phyloP scores from a whole-genome alignment of 2,329 filamentous ascomycete genomes.

The Fusarium redolens region DNA sequence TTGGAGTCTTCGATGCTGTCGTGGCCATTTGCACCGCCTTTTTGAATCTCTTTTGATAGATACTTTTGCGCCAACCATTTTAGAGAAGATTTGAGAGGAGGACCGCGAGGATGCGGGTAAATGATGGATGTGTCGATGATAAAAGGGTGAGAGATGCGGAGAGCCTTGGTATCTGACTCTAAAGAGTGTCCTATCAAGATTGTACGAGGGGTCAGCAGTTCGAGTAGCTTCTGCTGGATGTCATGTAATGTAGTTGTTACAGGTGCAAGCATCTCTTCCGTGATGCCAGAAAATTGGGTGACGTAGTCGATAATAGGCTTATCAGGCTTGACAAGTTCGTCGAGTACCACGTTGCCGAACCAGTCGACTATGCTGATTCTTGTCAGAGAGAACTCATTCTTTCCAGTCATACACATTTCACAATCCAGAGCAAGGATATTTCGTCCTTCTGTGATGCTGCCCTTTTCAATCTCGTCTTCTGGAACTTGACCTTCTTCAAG shows the following conservation, averaged over 20 bases:
- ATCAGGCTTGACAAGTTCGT: constrained; percentile 91
- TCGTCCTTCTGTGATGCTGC: constrained; percentile 85
- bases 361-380: constrained; percentile 89
- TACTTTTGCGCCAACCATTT: constrained; percentile 92
- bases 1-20: constrained; percentile 93
- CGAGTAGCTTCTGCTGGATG: constrained; percentile 81
- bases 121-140: constrained; percentile 92
- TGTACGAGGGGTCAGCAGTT: constrained; percentile 76
- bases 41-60: constrained; percentile 88
- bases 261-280: constrained; percentile 80
- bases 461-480: constrained; percentile 78
- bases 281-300: constrained; percentile 93
- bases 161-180: constrained; percentile 83
- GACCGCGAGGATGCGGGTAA: constrained; percentile 89
- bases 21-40: constrained; percentile 79
- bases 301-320: constrained; percentile 93
- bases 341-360: constrained; percentile 84
- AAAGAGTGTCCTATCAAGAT: constrained; percentile 85
- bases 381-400: constrained; percentile 83
- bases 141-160: constrained; percentile 90
- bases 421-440: constrained; percentile 88
- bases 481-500: constrained; percentile 76
- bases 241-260: constrained; percentile 87
- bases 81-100: constrained; percentile 88
- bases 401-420: constrained; percentile 94